Base-by-base conservation (phyloP, 768 basidiomycete genomes). In the Termitomyces sp. region DNA sequence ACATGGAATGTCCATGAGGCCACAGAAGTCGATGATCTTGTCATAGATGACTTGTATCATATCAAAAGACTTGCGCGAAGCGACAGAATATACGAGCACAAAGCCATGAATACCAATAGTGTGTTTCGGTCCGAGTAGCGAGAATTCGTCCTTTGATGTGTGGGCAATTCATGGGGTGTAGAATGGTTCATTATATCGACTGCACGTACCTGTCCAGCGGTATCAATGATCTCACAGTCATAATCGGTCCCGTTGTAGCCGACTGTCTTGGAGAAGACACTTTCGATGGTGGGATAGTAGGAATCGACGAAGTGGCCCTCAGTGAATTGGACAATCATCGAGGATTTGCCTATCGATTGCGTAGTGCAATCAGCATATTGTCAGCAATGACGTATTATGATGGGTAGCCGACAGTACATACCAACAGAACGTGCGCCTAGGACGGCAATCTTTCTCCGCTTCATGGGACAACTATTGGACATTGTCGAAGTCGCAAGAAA, bases 101-200 rank as follows among this genome's bases (percentile, higher is more conserved):
- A 87, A 97, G 65, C 94, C 94, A 68, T 98, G 94, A 60, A 94
- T 90, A 33, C 95, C 94, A 64, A 97, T 90, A 35, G 90, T 92
- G 68, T 96, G 92, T 63, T 90, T 92, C 30, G 88, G 82, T 60
- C 88, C 88, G 63, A 98, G 81, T 60, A 94, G 87, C 13, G 92
- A 90, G 74, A 87, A 95, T 67, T 95, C 93, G 67, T 97, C 94
- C 92, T 94, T 69, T 24, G 57, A 28, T 16, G 49, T 16, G 49
- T 56, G 57, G 45, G 47, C 58, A 26, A 49, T 59, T 61, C 35
- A 46, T 35, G 35, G 44, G 30, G 24, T 13, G 10, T 48, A 20
- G 28, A 32, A 51, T 56, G 54, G 36, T 55, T 14, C 36, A 24
- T 16, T 56, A 57, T 35, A 45, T 45, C 18, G 58, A 35, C 26